Evolutionary conservation across 306 rosid genomes (phyloP).

Genomic region (Medicago lupulina): DNA sequence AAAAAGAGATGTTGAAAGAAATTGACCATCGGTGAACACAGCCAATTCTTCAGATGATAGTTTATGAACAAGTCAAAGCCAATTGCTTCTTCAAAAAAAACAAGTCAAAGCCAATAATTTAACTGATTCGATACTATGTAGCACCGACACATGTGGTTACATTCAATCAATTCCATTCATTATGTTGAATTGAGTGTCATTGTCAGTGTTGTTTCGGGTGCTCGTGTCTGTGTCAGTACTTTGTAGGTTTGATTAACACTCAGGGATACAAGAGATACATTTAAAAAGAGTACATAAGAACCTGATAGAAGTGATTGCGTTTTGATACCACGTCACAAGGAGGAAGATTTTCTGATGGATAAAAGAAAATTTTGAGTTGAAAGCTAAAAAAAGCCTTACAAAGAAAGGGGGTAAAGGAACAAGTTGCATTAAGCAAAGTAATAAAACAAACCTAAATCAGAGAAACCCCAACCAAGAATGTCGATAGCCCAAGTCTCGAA

Average conservation of each 20-base stretch:
- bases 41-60: slow-evolving; percentile 30
- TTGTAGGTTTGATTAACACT: slow-evolving; percentile 3
- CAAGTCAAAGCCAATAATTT: slow-evolving; percentile 13
- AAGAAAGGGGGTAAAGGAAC: slow-evolving; percentile 15
- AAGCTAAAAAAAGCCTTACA: slow-evolving; percentile 1
- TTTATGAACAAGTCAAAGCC: slow-evolving; percentile 27
- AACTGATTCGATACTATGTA: background rate
- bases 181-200: too few relatives aligned
- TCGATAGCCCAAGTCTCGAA: slow-evolving; percentile 93
- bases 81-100: too few relatives aligned
- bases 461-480: slow-evolving; percentile 99
- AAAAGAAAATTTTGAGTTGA: slow-evolving; percentile 18
- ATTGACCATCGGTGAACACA: slow-evolving; percentile 8
- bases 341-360: slow-evolving; percentile 73
- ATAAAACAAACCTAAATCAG: slow-evolving; percentile 76
- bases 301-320: slow-evolving; percentile 89
- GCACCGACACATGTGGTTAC: too few relatives aligned
- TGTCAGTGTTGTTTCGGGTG: too few relatives aligned
- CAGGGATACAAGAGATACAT: slow-evolving; percentile 2
- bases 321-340: slow-evolving; percentile 74
- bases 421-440: slow-evolving; percentile 23
- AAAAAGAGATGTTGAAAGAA: slow-evolving; percentile 19
- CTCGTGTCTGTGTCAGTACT: too few relatives aligned
- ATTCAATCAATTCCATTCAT: too few relatives aligned
- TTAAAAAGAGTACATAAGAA: slow-evolving; percentile 39